Conservation (phyloP, 108 stramenopile genomes). For the Conticribra weissflogii region DNA sequence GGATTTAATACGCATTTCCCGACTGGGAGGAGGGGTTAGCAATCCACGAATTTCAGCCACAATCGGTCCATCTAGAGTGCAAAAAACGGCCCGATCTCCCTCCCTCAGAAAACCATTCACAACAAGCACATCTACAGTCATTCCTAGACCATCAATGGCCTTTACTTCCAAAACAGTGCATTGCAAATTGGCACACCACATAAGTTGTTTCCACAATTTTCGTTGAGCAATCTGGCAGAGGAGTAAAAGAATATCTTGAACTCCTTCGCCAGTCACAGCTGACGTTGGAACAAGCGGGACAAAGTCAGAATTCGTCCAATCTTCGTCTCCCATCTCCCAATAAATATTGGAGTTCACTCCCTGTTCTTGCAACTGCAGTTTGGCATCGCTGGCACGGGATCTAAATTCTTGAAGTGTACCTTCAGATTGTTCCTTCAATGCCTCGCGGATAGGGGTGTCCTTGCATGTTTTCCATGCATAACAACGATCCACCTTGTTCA, state of each 20-base stretch:
- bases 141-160: constrained; percentile 98
- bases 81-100: constrained; percentile 97
- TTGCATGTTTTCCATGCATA: constrained; percentile 96
- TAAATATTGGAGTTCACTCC: constrained; percentile 99
- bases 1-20: constrained; percentile 97
- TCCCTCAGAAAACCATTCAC: constrained; percentile 93
- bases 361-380: constrained; percentile 90
- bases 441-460: constrained; percentile 92
- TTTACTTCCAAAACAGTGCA: constrained; percentile 98
- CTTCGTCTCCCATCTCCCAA: constrained; percentile 98
- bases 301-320: constrained; percentile 89
- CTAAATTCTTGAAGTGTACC: constrained; percentile 93
- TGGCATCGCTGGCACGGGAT: constrained; percentile 77
- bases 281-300: constrained; percentile 97
- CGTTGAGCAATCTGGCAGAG: constrained; percentile 94
- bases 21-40: constrained; percentile 96
- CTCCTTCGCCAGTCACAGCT: constrained; percentile 98
- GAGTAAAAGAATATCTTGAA: constrained; percentile 95
- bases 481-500: constrained; percentile 99
- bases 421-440: constrained; percentile 90
- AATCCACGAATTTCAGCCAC: constrained; percentile 96
- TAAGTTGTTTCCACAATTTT: constrained; percentile 89
- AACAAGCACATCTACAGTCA: constrained; percentile 97
- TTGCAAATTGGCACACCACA: constrained; percentile 95
- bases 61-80: constrained; percentile 97